These are phyloP conservation scores for Aphanoascus verrucosus DNA, from an alignment of 2,329 filamentous ascomycete genomes.

Conservation along the genomic window DNA sequence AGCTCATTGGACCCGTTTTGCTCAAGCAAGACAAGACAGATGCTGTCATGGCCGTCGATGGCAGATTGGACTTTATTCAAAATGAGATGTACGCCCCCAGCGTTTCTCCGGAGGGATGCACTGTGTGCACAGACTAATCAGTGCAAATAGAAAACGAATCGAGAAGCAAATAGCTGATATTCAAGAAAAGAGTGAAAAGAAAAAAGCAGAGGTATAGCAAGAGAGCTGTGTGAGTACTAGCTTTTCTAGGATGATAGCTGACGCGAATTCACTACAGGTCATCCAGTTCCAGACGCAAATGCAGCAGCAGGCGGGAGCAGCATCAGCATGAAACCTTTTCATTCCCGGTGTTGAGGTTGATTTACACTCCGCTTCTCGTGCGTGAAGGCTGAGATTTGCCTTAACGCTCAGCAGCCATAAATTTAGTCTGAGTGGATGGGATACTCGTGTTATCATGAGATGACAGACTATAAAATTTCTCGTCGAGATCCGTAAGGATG, in stretches of 20 bases:
- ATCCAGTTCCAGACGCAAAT: constrained; percentile 30
- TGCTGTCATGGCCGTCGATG: constrained; percentile 81
- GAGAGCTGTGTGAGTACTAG: neutral
- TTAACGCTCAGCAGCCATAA: neutral
- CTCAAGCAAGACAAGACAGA: constrained; percentile 90
- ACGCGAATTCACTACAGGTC: constrained; percentile 21
- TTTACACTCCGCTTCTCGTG: neutral
- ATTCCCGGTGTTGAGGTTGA: neutral
- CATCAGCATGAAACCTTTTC: constrained; percentile 23
- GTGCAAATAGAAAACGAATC: constrained; percentile 47
- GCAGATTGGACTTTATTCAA: constrained; percentile 79
- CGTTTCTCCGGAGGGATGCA: neutral
- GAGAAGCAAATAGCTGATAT: constrained; percentile 55
- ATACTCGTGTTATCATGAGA: too few relatives aligned
- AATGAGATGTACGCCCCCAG: constrained; percentile 71
- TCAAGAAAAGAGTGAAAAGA: constrained; percentile 53
- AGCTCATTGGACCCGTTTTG: constrained; percentile 82
- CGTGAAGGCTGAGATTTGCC: neutral
- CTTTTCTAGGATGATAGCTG: neutral
- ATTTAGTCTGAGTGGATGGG: too few relatives aligned
- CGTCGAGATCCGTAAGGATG: neutral
- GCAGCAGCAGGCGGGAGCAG: constrained; percentile 21
- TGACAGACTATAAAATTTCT: too few relatives aligned
- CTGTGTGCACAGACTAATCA: neutral
- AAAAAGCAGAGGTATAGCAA: constrained; percentile 50